These are phyloP conservation scores for Xylaria hypoxylon DNA, from an alignment of 2,329 filamentous ascomycete genomes.

Conservation along the genomic window DNA sequence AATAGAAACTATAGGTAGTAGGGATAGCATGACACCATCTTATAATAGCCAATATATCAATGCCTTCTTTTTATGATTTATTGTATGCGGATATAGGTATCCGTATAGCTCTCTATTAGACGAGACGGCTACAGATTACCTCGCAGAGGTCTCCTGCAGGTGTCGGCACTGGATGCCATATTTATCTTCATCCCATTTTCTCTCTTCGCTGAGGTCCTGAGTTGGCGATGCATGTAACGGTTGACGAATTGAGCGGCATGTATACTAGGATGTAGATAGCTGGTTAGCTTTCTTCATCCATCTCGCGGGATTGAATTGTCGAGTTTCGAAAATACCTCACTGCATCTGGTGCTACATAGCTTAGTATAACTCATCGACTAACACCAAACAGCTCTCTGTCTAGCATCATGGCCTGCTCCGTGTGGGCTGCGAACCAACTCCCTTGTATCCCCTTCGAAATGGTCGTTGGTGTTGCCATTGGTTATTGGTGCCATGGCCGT, in stretches of 20 bases:
- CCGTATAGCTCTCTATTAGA: conserved; percentile 1
- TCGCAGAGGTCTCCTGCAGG: conserved; percentile 34
- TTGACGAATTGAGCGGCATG: conserved; percentile 2
- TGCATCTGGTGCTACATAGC: conserved; percentile 13
- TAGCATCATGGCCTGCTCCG: conserved; percentile 13
- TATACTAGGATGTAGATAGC: not conserved
- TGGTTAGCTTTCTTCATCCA: not conserved
- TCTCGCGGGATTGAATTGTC: not conserved
- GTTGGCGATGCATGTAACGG: conserved; percentile 14
- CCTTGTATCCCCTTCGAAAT: not conserved
- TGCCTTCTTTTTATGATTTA: too few relatives aligned
- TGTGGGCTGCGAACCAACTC: conserved; percentile 2
- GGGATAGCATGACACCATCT: conserved; percentile 10
- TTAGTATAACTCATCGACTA: not conserved
- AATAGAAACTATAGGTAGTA: conserved; percentile 6
- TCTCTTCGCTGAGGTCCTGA: conserved; percentile 17
- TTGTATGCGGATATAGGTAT: conserved; percentile 4
- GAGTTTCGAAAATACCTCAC: conserved; percentile 17
- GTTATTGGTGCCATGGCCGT: conserved; percentile 7
- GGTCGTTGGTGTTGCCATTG: conserved; percentile 7
- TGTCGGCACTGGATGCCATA: conserved; percentile 34
- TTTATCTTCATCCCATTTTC: conserved; percentile 8
- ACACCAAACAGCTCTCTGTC: not conserved
- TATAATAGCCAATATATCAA: conserved; percentile 12
- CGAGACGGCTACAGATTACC: conserved; percentile 25